These are phyloP conservation scores for Immersiella caudata DNA, from an alignment of 495 filamentous ascomycete species.

Conservation along the genomic window DNA sequence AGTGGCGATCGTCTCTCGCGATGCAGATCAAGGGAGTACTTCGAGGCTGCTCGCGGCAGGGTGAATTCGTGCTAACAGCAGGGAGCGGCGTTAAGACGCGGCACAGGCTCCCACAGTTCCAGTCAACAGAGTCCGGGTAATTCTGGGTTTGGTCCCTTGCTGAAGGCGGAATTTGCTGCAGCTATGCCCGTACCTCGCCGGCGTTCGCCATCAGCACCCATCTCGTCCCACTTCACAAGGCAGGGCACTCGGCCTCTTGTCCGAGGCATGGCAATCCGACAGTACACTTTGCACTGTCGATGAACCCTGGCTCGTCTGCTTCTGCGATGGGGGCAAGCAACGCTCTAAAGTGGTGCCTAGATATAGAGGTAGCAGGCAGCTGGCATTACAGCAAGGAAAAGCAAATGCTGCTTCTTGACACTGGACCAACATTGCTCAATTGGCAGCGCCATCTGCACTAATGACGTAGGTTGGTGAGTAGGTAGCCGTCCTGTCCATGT, in stretches of 20 bases:
- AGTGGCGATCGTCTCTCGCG: neutral
- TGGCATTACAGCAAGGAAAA: neutral
- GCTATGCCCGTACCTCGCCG: neutral
- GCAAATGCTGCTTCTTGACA: neutral
- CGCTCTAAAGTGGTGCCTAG: neutral
- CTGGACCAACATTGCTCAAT: neutral
- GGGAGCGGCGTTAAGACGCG: conserved; percentile 20
- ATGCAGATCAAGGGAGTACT: conserved; percentile 13
- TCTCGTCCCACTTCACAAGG: neutral
- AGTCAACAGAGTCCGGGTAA: conserved; percentile 13
- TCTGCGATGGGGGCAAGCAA: neutral
- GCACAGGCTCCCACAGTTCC: conserved; percentile 9
- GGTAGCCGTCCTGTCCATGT: neutral
- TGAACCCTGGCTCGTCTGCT: neutral
- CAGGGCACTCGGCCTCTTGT: neutral
- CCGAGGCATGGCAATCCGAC: neutral
- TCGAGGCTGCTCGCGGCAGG: neutral
- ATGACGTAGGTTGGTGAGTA: conserved; percentile 28
- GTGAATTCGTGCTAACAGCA: conserved; percentile 16
- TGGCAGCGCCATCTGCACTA: conserved; percentile 2
- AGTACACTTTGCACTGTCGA: neutral
- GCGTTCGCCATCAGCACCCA: neutral
- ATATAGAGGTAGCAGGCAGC: neutral
- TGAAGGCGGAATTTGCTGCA: neutral
- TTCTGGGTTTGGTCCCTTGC: neutral